phyloP scores from a whole-genome alignment of 192 early-diverging fungal species.

The Umbelopsis isabellina region DNA sequence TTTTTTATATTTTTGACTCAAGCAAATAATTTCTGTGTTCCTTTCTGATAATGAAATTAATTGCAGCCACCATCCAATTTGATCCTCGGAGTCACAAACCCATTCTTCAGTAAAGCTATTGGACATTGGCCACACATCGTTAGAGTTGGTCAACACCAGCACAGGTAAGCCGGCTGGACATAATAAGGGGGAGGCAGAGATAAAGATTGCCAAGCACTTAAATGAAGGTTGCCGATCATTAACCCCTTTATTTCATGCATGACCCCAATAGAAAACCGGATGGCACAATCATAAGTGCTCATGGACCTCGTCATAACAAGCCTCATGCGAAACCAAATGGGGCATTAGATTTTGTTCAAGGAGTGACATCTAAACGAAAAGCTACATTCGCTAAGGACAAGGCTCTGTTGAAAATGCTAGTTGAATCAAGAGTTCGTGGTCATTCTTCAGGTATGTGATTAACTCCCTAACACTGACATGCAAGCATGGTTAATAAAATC shows the following conservation, averaged over 20 bases:
- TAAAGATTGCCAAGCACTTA: slow-evolving; percentile 26
- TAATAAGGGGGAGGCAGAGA: slow-evolving; percentile 26
- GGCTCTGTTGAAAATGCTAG: slow-evolving; percentile 75
- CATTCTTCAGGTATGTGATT: slow-evolving; percentile 58
- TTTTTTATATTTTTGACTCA: background rate
- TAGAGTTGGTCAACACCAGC: slow-evolving; percentile 51
- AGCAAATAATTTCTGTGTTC: slow-evolving; percentile 7
- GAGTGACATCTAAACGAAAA: slow-evolving; percentile 72
- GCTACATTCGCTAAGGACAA: slow-evolving; percentile 83
- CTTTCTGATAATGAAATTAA: background rate
- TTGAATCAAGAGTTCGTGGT: slow-evolving; percentile 72
- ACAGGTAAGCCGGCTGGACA: slow-evolving; percentile 28
- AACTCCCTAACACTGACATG: background rate
- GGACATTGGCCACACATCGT: slow-evolving; percentile 93
- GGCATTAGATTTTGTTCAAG: slow-evolving; percentile 56
- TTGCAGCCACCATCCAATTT: slow-evolving; percentile 74
- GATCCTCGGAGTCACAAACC: slow-evolving; percentile 95
- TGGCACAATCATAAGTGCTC: slow-evolving; percentile 33
- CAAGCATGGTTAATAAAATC: slow-evolving; percentile 4
- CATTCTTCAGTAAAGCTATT: slow-evolving; percentile 88
- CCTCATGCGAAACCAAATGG: slow-evolving; percentile 41
- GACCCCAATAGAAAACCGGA: slow-evolving; percentile 36
- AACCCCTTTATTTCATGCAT: background rate
- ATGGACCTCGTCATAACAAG: slow-evolving; percentile 15
- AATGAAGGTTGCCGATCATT: slow-evolving; percentile 35